Evolutionary conservation across 495 filamentous ascomycete genomes (phyloP).

Genomic region (Thermothielavioides terrestris): DNA sequence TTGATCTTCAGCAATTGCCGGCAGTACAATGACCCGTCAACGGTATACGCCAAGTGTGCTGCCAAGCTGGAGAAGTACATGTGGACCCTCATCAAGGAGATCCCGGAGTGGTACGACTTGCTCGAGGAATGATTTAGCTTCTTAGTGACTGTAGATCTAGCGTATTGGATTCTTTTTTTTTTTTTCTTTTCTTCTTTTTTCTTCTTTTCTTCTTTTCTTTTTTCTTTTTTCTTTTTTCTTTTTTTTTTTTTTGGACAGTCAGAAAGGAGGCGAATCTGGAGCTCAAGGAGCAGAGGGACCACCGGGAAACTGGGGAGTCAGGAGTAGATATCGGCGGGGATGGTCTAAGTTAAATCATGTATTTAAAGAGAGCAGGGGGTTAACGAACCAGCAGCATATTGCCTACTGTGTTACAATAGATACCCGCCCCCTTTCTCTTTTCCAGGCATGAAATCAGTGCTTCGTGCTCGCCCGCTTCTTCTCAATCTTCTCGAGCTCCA

Average conservation of each 20-base stretch:
- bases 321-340: no score
- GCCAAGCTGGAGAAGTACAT: conserved; percentile 92
- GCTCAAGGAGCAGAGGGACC: no score
- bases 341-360: no score
- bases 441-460: neutral
- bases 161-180: conserved; percentile 6
- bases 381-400: neutral
- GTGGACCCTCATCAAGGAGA: conserved; percentile 79
- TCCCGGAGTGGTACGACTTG: conserved; percentile 72
- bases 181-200: no score
- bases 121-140: conserved; percentile 18
- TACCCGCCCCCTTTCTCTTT: neutral
- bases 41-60: conserved; percentile 85
- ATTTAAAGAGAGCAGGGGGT: no score
- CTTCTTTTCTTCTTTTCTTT: no score
- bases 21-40: conserved; percentile 86
- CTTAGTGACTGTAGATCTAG: conserved; percentile 14
- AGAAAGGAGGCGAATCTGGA: no score
- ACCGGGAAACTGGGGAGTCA: no score
- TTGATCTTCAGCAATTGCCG: conserved; percentile 89
- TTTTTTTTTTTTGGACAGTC: no score
- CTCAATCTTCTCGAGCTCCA: conserved; percentile 27
- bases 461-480: conserved; percentile 18
- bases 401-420: neutral
- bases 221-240: no score